These are phyloP conservation scores for Linanthus parryae DNA, from an alignment of 148 eudicot genomes.

Conservation along the genomic window DNA sequence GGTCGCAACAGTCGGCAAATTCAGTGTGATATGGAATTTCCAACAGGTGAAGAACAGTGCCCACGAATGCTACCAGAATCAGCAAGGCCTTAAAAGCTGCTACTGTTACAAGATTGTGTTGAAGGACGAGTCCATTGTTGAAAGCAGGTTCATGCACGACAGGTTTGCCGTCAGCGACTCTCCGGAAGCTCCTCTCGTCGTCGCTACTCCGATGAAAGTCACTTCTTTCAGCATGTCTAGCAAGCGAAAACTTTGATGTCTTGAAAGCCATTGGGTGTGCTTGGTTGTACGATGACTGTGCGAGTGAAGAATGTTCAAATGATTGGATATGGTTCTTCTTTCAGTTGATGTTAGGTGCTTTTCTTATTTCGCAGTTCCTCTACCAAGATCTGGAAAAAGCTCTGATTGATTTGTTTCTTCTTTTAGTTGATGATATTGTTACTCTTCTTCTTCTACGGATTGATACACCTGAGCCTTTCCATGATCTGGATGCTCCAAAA, in stretches of 20 bases:
- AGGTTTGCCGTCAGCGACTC: conserved; percentile 60
- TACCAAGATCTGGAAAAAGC: too few species aligned
- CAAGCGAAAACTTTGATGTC: conserved; percentile 11
- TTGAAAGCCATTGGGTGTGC: too few species aligned
- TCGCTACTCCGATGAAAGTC: conserved; percentile 91
- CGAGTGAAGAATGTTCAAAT: too few species aligned
- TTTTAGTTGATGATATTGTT: too few species aligned
- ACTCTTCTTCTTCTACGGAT: too few species aligned
- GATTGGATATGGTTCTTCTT: too few species aligned
- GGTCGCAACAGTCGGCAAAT: conserved; percentile 84
- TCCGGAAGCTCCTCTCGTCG: conserved; percentile 93
- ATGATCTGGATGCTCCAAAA: too few species aligned
- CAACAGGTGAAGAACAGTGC: conserved; percentile 93
- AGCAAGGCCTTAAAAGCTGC: conserved; percentile 94
- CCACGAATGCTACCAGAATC: conserved; percentile 77
- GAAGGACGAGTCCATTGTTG: conserved; percentile 84
- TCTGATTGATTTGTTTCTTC: too few species aligned
- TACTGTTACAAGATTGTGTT: conserved; percentile 82
- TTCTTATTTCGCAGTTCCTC: too few species aligned
- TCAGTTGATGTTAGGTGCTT: too few species aligned
- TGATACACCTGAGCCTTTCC: too few species aligned
- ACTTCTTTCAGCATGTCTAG: conserved; percentile 82
- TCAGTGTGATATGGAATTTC: conserved; percentile 91
- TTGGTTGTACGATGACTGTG: too few species aligned
- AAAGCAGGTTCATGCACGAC: conserved; percentile 97